Conservation (phyloP, 2,329 filamentous ascomycete genomes). For the Aureobasidium subglaciale region DNA sequence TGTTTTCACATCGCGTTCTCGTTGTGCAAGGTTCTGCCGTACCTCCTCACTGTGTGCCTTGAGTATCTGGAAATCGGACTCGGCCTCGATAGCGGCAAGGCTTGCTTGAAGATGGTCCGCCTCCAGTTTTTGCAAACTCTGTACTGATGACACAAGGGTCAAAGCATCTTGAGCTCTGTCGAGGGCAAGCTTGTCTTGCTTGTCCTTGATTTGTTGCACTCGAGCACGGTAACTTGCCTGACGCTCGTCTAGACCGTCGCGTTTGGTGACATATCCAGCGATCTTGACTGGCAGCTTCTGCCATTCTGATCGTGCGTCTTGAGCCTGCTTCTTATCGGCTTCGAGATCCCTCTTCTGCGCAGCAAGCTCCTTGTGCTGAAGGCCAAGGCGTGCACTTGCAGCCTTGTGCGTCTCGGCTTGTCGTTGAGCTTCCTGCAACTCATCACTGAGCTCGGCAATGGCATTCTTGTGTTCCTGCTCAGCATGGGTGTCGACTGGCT, state of each 20-base stretch:
- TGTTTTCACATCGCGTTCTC: slow-evolving; percentile 36
- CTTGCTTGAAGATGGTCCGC: slow-evolving; percentile 61
- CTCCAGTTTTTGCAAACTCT: slow-evolving; percentile 54
- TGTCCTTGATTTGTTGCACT: slow-evolving; percentile 38
- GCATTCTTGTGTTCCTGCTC: slow-evolving; percentile 55
- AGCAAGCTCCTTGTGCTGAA: slow-evolving; percentile 23
- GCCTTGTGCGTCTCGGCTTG: slow-evolving; percentile 25
- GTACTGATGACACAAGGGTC: slow-evolving; percentile 54
- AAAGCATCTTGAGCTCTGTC: slow-evolving; percentile 38
- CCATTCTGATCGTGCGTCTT: slow-evolving; percentile 56
- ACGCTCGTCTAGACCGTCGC: slow-evolving; percentile 40
- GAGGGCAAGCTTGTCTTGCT: slow-evolving; percentile 29
- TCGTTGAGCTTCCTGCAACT: slow-evolving; percentile 33
- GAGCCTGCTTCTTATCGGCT: slow-evolving; percentile 58
- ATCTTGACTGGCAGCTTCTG: slow-evolving; percentile 64
- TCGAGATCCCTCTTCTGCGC: slow-evolving; percentile 35
- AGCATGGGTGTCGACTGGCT: slow-evolving; percentile 61
- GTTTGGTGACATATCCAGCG: slow-evolving; percentile 46
- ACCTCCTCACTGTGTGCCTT: slow-evolving; percentile 58
- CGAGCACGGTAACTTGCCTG: slow-evolving; percentile 55
- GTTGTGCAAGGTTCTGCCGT: slow-evolving; percentile 43
- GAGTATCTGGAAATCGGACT: slow-evolving; percentile 70
- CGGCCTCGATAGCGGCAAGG: slow-evolving; percentile 67
- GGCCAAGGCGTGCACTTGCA: slow-evolving; percentile 16
- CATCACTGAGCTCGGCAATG: slow-evolving; percentile 36